Conservation (phyloP, 176 grass and related monocot genomes). For the Ensete ventricosum region DNA sequence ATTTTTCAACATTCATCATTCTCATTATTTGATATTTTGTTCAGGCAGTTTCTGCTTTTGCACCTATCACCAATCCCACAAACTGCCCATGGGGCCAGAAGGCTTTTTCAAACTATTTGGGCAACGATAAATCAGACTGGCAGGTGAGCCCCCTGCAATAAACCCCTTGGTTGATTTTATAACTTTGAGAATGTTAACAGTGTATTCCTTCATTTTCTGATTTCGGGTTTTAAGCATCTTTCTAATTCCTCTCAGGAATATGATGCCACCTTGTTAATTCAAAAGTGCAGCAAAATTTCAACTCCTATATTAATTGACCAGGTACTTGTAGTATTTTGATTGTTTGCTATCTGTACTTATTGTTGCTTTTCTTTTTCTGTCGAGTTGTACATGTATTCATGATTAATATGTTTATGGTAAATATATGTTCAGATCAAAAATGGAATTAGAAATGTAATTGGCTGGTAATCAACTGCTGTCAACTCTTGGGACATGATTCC, state of each 20-base stretch:
- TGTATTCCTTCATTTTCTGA: background rate
- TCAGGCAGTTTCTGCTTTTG: slow-evolving; percentile 84
- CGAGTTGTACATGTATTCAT: too few relatives aligned
- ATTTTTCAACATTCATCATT: background rate
- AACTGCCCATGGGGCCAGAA: slow-evolving; percentile 93
- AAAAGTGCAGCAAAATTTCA: slow-evolving; percentile 49
- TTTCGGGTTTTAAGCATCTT: background rate
- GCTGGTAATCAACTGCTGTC: too few relatives aligned
- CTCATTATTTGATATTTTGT: background rate
- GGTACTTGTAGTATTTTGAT: slow-evolving; percentile 27
- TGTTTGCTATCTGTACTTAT: too few relatives aligned
- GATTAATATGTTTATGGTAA: too few relatives aligned
- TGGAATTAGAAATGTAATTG: too few relatives aligned
- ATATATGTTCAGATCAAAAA: too few relatives aligned
- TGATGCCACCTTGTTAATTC: slow-evolving; percentile 66
- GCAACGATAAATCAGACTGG: slow-evolving; percentile 63
- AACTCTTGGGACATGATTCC: too few relatives aligned
- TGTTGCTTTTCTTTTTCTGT: background rate
- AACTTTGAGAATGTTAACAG: background rate
- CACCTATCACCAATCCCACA: slow-evolving; percentile 73
- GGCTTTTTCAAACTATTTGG: slow-evolving; percentile 97
- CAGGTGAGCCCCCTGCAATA: slow-evolving; percentile 31
- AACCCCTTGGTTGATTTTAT: slow-evolving; percentile 1
- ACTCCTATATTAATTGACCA: slow-evolving; percentile 90
- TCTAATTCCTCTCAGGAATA: slow-evolving; percentile 49